Evolutionary conservation across 2,329 filamentous ascomycete species (phyloP), one percentile per base, ranked within the genome.

Genomic region (Clonostachys sp.): DNA sequence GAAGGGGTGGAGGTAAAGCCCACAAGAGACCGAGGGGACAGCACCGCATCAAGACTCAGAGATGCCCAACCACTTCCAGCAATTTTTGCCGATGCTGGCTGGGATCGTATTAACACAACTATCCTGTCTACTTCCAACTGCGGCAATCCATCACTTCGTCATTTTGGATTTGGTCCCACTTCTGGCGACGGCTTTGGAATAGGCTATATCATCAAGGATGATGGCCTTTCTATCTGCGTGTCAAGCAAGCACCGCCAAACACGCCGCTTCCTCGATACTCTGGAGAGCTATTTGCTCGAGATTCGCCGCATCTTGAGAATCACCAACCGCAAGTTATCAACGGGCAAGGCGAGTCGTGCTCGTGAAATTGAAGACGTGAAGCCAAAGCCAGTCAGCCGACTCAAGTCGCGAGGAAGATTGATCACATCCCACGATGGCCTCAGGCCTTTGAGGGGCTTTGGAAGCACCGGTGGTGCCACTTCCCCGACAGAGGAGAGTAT

Each of bases 81-180:
- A 6, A 78, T 99, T 48, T 99, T 97, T 65, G 84, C 86, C 43
- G 94, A 99, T 60, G 57, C 79, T 2, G 94, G 92, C 43, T 99
- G 91, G 91, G 92, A 97, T 66, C 91, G 88, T 63, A 81, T 96
- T 54, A 97, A 97, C 73, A 95, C 81, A 53, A 97, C 92, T 9
- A 89, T 97, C 53, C 74, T 99, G 38, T 95, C 89, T 7, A 97
- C 94, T 0, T 96, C 91, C n/a, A 99, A 99, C 74, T 99, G 94
- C 67, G 94, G 94, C 50, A 99, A 97, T 67, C 94, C 94, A 0
- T 90, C 87, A 0, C 82, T 99, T 16, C 84, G 94, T 3, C 92
- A 97, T 58, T 99, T 99, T 59, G 94, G 94, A 5, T 99, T 99
- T 62, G 94, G 94, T 0, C 94, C 94, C 2, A 95, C 92, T 0